These are phyloP conservation scores for Paragyromitra xinjiangensis DNA, from an alignment of 495 filamentous ascomycete genomes.

Conservation along the genomic window DNA sequence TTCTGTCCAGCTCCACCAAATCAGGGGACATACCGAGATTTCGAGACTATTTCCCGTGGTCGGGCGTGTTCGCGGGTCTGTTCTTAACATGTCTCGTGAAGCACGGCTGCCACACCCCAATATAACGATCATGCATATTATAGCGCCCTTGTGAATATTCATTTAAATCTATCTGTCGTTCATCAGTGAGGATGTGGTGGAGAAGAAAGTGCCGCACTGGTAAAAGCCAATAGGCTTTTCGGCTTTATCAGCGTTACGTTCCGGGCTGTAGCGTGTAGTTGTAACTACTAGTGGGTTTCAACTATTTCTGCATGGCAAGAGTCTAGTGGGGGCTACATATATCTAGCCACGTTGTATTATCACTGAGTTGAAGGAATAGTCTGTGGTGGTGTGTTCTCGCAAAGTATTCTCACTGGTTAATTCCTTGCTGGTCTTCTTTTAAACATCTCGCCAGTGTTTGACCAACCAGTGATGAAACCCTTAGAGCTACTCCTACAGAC, in stretches of 20 bases:
- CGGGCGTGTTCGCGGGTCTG: neutral
- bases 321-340: conserved; percentile 31
- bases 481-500: neutral
- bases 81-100: conserved; percentile 6
- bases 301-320: conserved; percentile 22
- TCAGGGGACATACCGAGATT: neutral
- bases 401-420: neutral
- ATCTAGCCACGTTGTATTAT: conserved; percentile 33
- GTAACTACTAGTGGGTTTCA: conserved; percentile 5
- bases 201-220: neutral
- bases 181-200: neutral
- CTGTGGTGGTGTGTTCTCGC: neutral
- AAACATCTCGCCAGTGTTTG: neutral
- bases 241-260: neutral
- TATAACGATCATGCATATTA: conserved; percentile 6
- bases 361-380: conserved; percentile 26
- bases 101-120: neutral
- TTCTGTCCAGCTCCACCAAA: neutral
- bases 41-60: neutral
- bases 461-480: conserved; percentile 1
- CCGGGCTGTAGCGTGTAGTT: neutral
- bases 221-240: conserved; percentile 2
- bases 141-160: neutral
- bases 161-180: conserved; percentile 17
- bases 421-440: conserved; percentile 18